phyloP scores from a whole-genome alignment of 83 land plant genomes.

The Picea abies region DNA sequence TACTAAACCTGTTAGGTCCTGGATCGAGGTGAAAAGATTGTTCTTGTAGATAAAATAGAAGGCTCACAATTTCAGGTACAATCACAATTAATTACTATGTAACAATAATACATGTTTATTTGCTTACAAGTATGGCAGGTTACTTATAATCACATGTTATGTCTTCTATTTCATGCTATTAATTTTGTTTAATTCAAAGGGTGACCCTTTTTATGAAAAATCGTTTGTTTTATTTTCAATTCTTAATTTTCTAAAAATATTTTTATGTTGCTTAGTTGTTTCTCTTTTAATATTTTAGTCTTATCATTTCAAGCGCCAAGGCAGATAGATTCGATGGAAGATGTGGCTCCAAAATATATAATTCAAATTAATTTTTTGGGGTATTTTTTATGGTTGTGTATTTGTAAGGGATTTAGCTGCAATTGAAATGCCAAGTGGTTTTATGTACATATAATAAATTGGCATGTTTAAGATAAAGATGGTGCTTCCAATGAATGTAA shows the following conservation, averaged over 20 bases:
- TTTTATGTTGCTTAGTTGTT: conserved; percentile 16
- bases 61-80: conserved; percentile 84
- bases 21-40: conserved; percentile 88
- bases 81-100: background rate
- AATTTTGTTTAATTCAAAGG: too few species aligned
- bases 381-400: conserved; percentile 61
- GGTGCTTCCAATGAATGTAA: too few species aligned
- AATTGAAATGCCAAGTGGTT: background rate
- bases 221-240: background rate
- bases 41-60: conserved; percentile 89
- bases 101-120: background rate
- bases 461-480: background rate
- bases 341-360: conserved; percentile 85
- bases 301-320: conserved; percentile 83
- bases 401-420: conserved; percentile 63
- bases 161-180: background rate
- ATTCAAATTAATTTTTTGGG: conserved; percentile 64
- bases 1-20: conserved; percentile 51
- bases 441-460: background rate
- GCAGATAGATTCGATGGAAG: conserved; percentile 79
- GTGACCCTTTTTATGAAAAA: too few species aligned
- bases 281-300: conserved; percentile 46
- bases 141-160: background rate
- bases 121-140: background rate
- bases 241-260: background rate